phyloP scores from a whole-genome alignment of 2,329 filamentous ascomycete species.

The Mycosphaerella sp. region DNA sequence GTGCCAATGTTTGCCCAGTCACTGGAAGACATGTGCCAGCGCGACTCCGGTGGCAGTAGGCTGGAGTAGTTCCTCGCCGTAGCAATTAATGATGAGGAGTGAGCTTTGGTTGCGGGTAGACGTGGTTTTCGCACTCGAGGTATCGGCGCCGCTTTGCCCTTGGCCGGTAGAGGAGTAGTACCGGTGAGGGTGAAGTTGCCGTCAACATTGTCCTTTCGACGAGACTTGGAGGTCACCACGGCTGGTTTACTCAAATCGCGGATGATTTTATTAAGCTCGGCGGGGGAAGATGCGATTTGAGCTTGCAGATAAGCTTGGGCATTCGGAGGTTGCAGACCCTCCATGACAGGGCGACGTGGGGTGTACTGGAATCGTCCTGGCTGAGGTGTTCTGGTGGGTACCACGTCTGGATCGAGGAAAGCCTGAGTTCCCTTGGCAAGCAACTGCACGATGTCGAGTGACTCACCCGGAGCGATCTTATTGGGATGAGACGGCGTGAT shows the following conservation, averaged over 20 bases:
- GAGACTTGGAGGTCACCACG: slow-evolving; percentile 1
- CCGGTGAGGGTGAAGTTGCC: background rate
- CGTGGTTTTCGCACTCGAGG: background rate
- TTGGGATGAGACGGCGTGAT: slow-evolving; percentile 78
- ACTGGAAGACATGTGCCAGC: background rate
- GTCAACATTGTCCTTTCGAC: slow-evolving; percentile 4
- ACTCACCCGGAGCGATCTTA: slow-evolving; percentile 78
- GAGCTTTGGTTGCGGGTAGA: background rate
- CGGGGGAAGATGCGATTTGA: slow-evolving; percentile 69
- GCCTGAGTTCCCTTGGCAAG: slow-evolving; percentile 66
- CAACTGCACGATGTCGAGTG: slow-evolving; percentile 72
- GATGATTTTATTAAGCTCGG: slow-evolving; percentile 52
- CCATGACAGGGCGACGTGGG: slow-evolving; percentile 73
- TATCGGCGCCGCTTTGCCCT: slow-evolving; percentile 4
- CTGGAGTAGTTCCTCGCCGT: slow-evolving; percentile 5
- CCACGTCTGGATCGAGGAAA: slow-evolving; percentile 58
- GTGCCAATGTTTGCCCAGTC: slow-evolving; percentile 7
- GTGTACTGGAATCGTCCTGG: slow-evolving; percentile 61
- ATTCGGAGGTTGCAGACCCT: slow-evolving; percentile 45
- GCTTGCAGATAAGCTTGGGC: slow-evolving; percentile 61
- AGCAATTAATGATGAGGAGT: slow-evolving; percentile 2
- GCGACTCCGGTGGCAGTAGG: background rate
- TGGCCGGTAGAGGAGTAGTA: background rate
- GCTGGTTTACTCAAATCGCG: slow-evolving; percentile 15
- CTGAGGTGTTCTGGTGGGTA: slow-evolving; percentile 52